A percentile compares a stretch with the other conserved stretches of the same genome.
Conservation (phyloP, 2,329 filamentous ascomycete genomes). For the Talaromyces sp. region DNA sequence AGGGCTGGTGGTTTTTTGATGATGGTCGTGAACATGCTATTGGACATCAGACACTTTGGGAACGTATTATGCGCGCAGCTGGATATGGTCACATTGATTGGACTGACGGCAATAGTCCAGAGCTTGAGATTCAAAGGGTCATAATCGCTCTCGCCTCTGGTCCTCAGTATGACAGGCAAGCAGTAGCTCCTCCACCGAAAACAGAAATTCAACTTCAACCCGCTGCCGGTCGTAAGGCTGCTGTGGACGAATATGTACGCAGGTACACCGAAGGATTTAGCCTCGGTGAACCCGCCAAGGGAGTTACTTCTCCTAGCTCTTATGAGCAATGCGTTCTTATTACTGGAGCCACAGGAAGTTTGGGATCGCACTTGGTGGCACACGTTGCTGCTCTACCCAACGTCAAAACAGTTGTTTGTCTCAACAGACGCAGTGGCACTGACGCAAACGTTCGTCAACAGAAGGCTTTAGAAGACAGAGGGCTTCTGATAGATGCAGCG, state of each 20-base stretch:
- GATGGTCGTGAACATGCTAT: constrained; percentile 31
- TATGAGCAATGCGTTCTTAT: constrained; percentile 34
- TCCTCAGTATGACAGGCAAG: constrained; percentile 11
- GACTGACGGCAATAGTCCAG: constrained; percentile 24
- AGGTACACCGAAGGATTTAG: constrained; percentile 25
- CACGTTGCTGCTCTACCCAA: constrained; percentile 29
- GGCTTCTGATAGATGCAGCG: constrained; percentile 23
- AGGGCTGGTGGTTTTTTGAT: constrained; percentile 42
- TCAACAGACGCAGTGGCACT: constrained; percentile 42
- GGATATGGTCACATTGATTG: constrained; percentile 26
- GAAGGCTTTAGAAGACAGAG: constrained; percentile 28
- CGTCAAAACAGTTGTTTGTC: constrained; percentile 40
- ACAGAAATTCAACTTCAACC: constrained; percentile 5
- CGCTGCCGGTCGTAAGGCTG: constrained; percentile 18
- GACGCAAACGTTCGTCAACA: constrained; percentile 32
- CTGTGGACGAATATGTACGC: constrained; percentile 25
- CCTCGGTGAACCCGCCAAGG: constrained; percentile 3
- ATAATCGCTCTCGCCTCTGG: constrained; percentile 24
- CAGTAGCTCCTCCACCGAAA: background rate
- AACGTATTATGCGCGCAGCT: constrained; percentile 20
- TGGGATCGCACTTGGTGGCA: constrained; percentile 42
- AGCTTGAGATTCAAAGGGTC: constrained; percentile 20
- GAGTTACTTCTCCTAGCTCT: background rate
- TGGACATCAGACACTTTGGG: constrained; percentile 21
- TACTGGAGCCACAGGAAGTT: constrained; percentile 41